Conservation (phyloP, 2,329 filamentous ascomycete species). For the Paraphaeosphaeria minitans region DNA sequence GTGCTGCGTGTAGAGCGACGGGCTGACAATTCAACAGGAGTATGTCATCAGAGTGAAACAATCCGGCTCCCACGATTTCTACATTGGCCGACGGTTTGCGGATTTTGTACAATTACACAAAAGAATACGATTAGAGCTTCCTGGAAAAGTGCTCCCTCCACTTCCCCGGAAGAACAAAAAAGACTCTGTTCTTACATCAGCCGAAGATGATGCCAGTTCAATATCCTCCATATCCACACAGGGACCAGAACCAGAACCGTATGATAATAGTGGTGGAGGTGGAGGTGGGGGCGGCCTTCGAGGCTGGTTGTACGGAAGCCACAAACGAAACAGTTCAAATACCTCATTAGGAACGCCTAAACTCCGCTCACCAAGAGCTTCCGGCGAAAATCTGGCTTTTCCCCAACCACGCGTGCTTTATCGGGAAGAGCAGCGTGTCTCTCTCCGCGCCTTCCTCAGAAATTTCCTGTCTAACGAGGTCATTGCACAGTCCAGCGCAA, state of each 20-base stretch:
- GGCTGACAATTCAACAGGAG: slow-evolving; percentile 60
- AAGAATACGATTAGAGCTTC: slow-evolving; percentile 79
- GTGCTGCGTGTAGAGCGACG: not conserved
- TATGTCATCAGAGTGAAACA: slow-evolving; percentile 87
- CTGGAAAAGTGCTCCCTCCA: slow-evolving; percentile 85
- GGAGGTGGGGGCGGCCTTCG: slow-evolving; percentile 46
- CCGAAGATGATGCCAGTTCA: slow-evolving; percentile 75
- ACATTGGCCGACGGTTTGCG: slow-evolving; percentile 83
- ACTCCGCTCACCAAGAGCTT: slow-evolving; percentile 39
- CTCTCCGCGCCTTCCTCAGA: slow-evolving; percentile 86
- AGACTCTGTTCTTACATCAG: slow-evolving; percentile 64
- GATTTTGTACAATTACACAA: slow-evolving; percentile 84
- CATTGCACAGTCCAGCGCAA: slow-evolving; percentile 79
- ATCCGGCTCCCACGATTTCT: slow-evolving; percentile 74
- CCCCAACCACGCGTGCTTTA: slow-evolving; percentile 65
- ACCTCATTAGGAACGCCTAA: slow-evolving; percentile 39
- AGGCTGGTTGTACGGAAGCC: slow-evolving; percentile 50
- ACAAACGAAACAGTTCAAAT: slow-evolving; percentile 50
- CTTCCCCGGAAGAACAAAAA: slow-evolving; percentile 92
- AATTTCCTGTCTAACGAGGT: slow-evolving; percentile 83
- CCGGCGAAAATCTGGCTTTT: slow-evolving; percentile 37
- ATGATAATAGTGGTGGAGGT: slow-evolving; percentile 32
- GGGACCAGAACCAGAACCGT: slow-evolving; percentile 50
- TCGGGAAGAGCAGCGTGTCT: slow-evolving; percentile 89
- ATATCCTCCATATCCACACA: slow-evolving; percentile 80